A percentile compares a stretch with the other conserved stretches of the same genome.
Evolutionary conservation across 116 monocot species (phyloP).

Genomic region (Thalassia testudinum): DNA sequence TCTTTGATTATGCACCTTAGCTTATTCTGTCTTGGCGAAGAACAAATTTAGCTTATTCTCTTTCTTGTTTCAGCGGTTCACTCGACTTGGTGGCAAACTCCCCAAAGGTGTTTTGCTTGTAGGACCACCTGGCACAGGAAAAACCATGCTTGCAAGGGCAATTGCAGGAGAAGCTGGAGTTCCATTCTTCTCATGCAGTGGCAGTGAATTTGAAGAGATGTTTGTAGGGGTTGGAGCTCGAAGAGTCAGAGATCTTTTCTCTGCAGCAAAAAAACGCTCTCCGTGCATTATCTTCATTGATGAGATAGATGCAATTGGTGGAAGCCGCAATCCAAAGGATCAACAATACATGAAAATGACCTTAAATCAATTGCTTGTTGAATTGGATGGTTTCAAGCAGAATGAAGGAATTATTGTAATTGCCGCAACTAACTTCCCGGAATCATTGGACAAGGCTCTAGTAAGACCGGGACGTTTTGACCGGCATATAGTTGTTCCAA

Average conservation of each 20-base stretch:
- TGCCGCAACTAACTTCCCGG: slow-evolving; percentile 88
- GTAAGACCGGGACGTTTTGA: slow-evolving; percentile 92
- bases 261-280: slow-evolving; percentile 75
- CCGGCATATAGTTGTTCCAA: slow-evolving; percentile 82
- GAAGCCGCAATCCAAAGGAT: slow-evolving; percentile 90
- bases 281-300: slow-evolving; percentile 93
- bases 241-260: slow-evolving; percentile 74
- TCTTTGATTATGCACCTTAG: too few species aligned
- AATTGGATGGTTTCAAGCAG: slow-evolving; percentile 90
- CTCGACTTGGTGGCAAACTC: slow-evolving; percentile 82
- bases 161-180: slow-evolving; percentile 91
- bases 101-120: slow-evolving; percentile 92
- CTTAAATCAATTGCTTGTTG: slow-evolving; percentile 78
- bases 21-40: neutral
- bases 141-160: slow-evolving; percentile 92
- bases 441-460: slow-evolving; percentile 85
- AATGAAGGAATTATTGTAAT: slow-evolving; percentile 92
- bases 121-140: slow-evolving; percentile 91
- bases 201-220: slow-evolving; percentile 96
- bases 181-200: slow-evolving; percentile 94
- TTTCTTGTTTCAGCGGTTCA: slow-evolving; percentile 51
- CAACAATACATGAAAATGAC: slow-evolving; percentile 99
- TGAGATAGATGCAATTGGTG: slow-evolving; percentile 94
- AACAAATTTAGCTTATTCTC: neutral
- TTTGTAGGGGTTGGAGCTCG: slow-evolving; percentile 91